Evolutionary conservation across 2,329 filamentous ascomycete species (phyloP), one percentile per base, ranked within the genome.

Genomic region (Aspergillus calidoustus): DNA sequence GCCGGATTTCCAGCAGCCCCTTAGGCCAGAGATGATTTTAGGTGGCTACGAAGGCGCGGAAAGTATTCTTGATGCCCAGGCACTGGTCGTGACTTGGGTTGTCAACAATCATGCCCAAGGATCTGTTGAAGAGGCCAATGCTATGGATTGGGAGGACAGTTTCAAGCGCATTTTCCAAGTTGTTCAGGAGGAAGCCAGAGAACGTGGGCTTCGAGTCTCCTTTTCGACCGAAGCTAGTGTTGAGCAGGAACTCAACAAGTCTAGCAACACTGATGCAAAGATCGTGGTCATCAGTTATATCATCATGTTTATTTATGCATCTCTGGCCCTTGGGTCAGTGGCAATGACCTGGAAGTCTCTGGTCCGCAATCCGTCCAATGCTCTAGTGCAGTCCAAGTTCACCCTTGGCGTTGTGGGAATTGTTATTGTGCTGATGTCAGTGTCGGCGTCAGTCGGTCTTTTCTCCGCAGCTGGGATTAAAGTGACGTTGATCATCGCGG

Each of bases 301-400:
- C 66, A 92, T 97, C 81, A 99, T 99, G 95, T 99, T 99, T 78
- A 80, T 99, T 64, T 99, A 99, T 73, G 95, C 93, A 4, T 98
- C 94, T 6, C 80, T 99, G 57, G 93, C 95, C 0, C 83, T 99
- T 0, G 95, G 95, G 0, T 97, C 93, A 1, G 95, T 91, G 0
- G 93, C 91, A 6, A 82, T 96, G 60, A 91, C 89, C 1, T 80
- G 93, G 61, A 87, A 86, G 68, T 91, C 94, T 60, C 80, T 98
- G 50, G 79, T 97, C 53, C 87, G 86, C 56, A 96, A 96, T 72
- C 93, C 94, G 1, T 86, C 91, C 13, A 89, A 92, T 55, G 89
- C 92, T 2, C 81, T 99, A 3, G 94, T 99, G 0, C 92, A 98
- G 77, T 97, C 93, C 70, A 99, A 99, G 78, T 97, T 99, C 73